Evolutionary conservation across 352 stramenopile species (phyloP), one percentile per base, ranked within the genome.

Genomic region (Globisporangium spinosum): DNA sequence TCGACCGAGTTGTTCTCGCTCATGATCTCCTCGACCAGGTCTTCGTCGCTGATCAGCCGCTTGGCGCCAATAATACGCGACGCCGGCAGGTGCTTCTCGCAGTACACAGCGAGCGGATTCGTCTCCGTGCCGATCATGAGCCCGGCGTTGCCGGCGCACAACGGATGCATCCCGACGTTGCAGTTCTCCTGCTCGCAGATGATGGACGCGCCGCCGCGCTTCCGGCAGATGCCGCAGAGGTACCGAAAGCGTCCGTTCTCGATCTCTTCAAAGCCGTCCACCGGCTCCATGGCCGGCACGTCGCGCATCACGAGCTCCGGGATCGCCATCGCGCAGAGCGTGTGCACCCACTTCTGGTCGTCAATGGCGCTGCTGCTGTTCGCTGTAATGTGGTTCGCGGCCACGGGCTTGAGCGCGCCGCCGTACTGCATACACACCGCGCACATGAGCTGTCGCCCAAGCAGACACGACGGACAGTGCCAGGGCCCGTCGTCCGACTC

Each of bases 21-120:
- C 77, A 95, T 89, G 67, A 93, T 92, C 51, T 95, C 85, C 38
- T 93, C 80, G 23, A 93, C 84, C 0, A 95, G 60, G 64, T 95
- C 85, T 64, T 93, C 85, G 53, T 95, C 87, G 38, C 84, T 91
- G 58, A 93, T 93, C 76, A 83, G 91, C 27, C 87, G 85, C 78
- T 93, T 95, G 17, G 87, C 87, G 17, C 84, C 84, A 0, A 83
- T 62, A 51, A 95, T 79, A 29, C 87, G 85, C 32, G 78, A 77
- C 9, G 69, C 68, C 15, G 87, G 87, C 65, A 95, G 64, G 67
- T 95, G 87, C 64, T 94, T 94, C 62, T 95, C 87, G 38, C 87
- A 95, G 65, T 89, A 95, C 12, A 93, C 78, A 12, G 78, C 85
- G 2, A 93, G 70, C 23, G 86, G 74, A 38, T 94, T 92, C 57